Conservation (phyloP, 345 rosid genomes). For the Salix caprea region DNA sequence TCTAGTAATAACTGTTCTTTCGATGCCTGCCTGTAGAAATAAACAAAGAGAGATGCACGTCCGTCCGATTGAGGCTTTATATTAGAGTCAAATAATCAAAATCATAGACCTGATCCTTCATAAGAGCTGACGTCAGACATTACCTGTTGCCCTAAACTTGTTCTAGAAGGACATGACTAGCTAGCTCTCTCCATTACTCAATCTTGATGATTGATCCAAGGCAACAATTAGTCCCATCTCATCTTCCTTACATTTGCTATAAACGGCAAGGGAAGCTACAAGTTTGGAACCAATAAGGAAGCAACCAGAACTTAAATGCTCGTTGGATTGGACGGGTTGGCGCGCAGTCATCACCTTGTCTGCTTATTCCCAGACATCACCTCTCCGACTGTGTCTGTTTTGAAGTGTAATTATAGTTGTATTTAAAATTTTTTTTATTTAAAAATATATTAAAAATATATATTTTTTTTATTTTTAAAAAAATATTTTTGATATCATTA, state of each 20-base stretch:
- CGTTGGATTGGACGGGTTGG: constrained; percentile 63
- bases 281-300: neutral
- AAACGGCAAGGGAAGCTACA: neutral
- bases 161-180: neutral
- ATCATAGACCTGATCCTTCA: neutral
- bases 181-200: neutral
- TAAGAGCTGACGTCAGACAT: neutral
- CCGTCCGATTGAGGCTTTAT: neutral
- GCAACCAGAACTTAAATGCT: constrained; percentile 35
- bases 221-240: neutral
- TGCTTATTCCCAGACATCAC: constrained; percentile 61
- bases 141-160: neutral
- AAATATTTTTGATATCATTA: no score
- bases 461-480: no score
- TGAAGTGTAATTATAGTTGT: no score
- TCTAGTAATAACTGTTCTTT: no score
- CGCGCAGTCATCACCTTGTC: constrained; percentile 57
- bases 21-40: no score
- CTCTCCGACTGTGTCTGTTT: constrained; percentile 28
- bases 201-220: neutral
- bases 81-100: neutral
- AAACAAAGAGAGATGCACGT: no score
- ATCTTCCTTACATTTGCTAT: neutral
- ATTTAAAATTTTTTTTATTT: no score
- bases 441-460: no score